Evolutionary conservation across 2,329 filamentous ascomycete species (phyloP).

Genomic region (Emergomyces africanus): DNA sequence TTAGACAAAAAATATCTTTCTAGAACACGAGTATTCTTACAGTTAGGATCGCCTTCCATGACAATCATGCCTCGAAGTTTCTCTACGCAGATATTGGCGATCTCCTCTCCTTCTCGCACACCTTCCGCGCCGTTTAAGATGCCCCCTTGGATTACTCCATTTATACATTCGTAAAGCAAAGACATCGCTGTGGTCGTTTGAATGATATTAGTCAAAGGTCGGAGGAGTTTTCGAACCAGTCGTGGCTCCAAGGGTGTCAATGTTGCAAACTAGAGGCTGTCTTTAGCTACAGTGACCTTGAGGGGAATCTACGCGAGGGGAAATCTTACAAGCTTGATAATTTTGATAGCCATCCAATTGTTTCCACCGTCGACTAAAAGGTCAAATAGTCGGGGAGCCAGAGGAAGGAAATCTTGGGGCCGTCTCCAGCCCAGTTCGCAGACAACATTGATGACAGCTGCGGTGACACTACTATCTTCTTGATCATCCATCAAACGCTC

Average conservation of each 20-base stretch:
- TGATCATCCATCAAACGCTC: constrained; percentile 80
- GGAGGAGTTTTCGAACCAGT: constrained; percentile 78
- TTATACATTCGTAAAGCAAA: constrained; percentile 95
- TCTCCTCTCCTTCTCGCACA: constrained; percentile 71
- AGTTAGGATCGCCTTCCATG: constrained; percentile 82
- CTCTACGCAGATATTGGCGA: constrained; percentile 80
- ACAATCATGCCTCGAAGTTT: constrained; percentile 93
- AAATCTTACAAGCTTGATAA: constrained; percentile 74
- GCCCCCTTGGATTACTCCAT: constrained; percentile 92
- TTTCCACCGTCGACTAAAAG: constrained; percentile 83
- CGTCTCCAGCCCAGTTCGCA: constrained; percentile 92
- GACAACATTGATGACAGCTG: constrained; percentile 91
- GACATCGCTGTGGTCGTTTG: constrained; percentile 95
- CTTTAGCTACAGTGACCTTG: constrained; percentile 14
- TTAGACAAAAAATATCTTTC: constrained; percentile 6
- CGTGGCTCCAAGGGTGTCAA: constrained; percentile 86
- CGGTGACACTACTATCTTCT: constrained; percentile 86
- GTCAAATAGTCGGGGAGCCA: constrained; percentile 86
- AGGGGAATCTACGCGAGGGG: neutral
- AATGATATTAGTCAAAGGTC: constrained; percentile 84
- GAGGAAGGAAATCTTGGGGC: constrained; percentile 82
- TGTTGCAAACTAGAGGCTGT: constrained; percentile 62
- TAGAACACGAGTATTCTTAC: constrained; percentile 40
- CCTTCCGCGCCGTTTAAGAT: constrained; percentile 76
- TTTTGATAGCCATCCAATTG: constrained; percentile 99